Evolutionary conservation across 495 filamentous ascomycete species (phyloP), one percentile per base, ranked within the genome.

Genomic region (Rhypophila decipiens): DNA sequence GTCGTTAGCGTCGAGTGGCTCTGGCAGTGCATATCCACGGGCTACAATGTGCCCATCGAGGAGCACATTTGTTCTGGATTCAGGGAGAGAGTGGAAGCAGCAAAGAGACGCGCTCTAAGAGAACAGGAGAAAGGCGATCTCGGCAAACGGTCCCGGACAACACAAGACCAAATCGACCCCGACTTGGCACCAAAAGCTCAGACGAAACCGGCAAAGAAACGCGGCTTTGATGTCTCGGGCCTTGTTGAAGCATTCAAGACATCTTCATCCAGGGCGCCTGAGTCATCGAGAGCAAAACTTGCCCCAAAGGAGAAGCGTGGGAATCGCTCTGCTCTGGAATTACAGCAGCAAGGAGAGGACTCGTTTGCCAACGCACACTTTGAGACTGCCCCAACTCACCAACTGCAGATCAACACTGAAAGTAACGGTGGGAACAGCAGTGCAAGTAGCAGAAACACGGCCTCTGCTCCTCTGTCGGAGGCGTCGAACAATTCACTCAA

Each of bases 1-100:
- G 80, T 88, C 2, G 86, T 97, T 17, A 79, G 74, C 5, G 75
- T 76, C 4, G 79, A 81, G 12, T 98, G 93, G 93, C 70, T 98
- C 2, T 89, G 85, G 80, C 77, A 81, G 40, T 91, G 84, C 54
- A 79, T 96, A n/a, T 56, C 61, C 1, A 64, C 55, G 7, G 67
- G 71, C 18, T 63, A 43, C 48, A 51, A 65, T 5, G 57, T 61
- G 4, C 71, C 72, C 1, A 63, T 70, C 43, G 49, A 59, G n/a
- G 38, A 45, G 3, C 73, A 58, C 24, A 39, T 69, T 10, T 71
- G 66, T 36, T 50, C 61, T 3, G 64, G 67, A 34, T 39, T 73
- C 10, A 48, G 52, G 36, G 65, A 72, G 36, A 47, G 57, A 1
- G 17, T 61, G 8, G 24, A 23, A 10, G 15, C 39, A 7, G 42